Conservation (phyloP, 1,139 yeast genomes). For the Blastobotrys niveus region DNA sequence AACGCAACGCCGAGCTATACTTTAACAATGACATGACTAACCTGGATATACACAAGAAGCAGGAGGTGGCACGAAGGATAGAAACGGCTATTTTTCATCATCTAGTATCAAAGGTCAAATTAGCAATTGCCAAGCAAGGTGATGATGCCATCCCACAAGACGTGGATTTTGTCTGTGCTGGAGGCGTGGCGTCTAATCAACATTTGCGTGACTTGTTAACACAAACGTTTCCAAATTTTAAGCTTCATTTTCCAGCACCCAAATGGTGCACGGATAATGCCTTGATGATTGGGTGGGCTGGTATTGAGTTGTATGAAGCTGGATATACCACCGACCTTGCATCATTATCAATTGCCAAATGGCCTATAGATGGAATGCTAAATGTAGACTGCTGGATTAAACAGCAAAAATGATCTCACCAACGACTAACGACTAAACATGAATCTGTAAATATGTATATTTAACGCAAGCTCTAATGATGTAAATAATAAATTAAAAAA, state of each 20-base stretch:
- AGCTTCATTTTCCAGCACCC: slow-evolving; percentile 61
- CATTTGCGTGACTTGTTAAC: slow-evolving; percentile 50
- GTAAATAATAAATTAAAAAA: too few relatives aligned
- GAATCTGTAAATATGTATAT: too few relatives aligned
- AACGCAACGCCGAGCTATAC: slow-evolving; percentile 8
- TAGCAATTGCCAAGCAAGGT: slow-evolving; percentile 37
- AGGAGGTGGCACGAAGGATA: slow-evolving; percentile 50
- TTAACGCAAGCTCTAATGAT: too few relatives aligned
- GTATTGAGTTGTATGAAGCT: slow-evolving; percentile 70
- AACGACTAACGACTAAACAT: too few relatives aligned
- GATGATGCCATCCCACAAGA: slow-evolving; percentile 41
- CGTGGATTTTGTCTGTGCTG: slow-evolving; percentile 69
- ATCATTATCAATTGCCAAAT: slow-evolving; percentile 58
- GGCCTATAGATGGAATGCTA: slow-evolving; percentile 48
- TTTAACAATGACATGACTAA: slow-evolving; percentile 15
- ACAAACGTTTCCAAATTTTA: slow-evolving; percentile 32
- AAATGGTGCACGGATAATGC: slow-evolving; percentile 90
- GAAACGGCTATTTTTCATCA: slow-evolving; percentile 71
- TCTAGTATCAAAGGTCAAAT: slow-evolving; percentile 55
- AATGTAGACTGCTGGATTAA: slow-evolving; percentile 13
- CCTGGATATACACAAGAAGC: slow-evolving; percentile 24
- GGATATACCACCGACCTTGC: slow-evolving; percentile 45
- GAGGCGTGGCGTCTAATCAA: slow-evolving; percentile 86
- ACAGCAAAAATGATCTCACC: background rate
- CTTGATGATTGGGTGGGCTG: slow-evolving; percentile 96